A percentile compares a stretch with the other conserved stretches of the same genome.
These are phyloP conservation scores for Hanseniaspora lindneri DNA, from an alignment of 805 yeast species.

Conservation along the genomic window DNA sequence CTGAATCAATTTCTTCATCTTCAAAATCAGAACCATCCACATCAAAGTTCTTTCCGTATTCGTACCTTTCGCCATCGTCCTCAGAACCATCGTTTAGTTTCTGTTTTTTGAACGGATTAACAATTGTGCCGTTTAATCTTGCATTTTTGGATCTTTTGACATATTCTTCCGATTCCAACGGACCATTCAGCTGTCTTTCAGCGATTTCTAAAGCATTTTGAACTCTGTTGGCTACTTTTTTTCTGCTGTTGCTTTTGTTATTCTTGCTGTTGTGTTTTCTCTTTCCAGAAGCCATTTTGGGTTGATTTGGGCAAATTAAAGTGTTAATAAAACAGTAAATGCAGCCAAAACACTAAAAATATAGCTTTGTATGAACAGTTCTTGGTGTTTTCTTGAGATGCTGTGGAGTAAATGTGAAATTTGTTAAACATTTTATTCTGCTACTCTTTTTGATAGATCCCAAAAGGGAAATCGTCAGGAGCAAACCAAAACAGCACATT, in stretches of 20 bases:
- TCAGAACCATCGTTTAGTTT: constrained; percentile 11
- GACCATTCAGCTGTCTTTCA: constrained; percentile 30
- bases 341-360: too few species aligned
- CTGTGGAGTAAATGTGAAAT: too few species aligned
- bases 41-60: constrained; percentile 22
- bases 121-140: constrained; percentile 30
- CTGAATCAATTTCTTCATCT: constrained; percentile 68
- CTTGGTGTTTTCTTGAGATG: too few species aligned
- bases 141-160: constrained; percentile 26
- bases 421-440: too few species aligned
- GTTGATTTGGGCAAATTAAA: not conserved
- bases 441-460: too few species aligned
- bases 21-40: constrained; percentile 32
- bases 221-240: constrained; percentile 28
- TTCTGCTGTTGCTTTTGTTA: constrained; percentile 9
- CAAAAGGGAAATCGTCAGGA: too few species aligned
- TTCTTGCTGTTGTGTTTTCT: constrained; percentile 9
- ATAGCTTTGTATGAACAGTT: too few species aligned
- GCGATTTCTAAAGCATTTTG: constrained; percentile 44
- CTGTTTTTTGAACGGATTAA: constrained; percentile 28
- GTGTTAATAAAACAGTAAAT: not conserved
- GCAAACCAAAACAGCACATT: too few species aligned
- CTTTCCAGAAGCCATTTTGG: constrained; percentile 1
- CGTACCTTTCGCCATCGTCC: constrained; percentile 9
- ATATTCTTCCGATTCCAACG: constrained; percentile 25